A percentile compares a stretch with the other conserved stretches of the same genome.
These are phyloP conservation scores for Diplodia corticola DNA, from an alignment of 2,329 filamentous ascomycete species.

Conservation along the genomic window DNA sequence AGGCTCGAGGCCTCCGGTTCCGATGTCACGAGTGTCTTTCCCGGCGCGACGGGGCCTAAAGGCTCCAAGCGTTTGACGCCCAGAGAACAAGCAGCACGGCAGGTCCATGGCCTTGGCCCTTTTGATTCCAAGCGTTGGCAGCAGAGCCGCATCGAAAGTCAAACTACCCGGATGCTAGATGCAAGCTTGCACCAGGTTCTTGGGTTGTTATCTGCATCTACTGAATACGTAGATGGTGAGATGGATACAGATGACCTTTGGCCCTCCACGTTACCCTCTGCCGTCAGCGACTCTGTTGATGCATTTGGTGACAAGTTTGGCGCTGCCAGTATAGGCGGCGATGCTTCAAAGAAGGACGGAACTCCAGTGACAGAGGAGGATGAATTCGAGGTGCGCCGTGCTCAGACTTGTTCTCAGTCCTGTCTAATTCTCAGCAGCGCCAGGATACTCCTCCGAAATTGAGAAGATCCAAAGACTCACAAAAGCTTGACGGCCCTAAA, in stretches of 20 bases:
- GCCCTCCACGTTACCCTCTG: not conserved
- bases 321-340: not conserved
- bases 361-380: not conserved
- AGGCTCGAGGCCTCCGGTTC: constrained; percentile 58
- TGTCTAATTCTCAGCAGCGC: not conserved
- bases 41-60: constrained; percentile 51
- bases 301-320: not conserved
- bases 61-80: constrained; percentile 46
- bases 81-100: constrained; percentile 53
- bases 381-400: constrained; percentile 9
- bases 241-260: not conserved
- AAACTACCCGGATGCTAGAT: not conserved
- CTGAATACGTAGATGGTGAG: not conserved
- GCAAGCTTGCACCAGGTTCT: not conserved
- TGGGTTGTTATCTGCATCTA: not conserved
- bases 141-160: not conserved
- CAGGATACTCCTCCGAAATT: constrained; percentile 20
- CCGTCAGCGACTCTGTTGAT: not conserved
- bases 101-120: constrained; percentile 55
- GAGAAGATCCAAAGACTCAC: not conserved
- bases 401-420: not conserved
- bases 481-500: not conserved
- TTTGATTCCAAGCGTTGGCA: constrained; percentile 55
- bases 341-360: not conserved
- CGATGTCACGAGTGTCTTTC: constrained; percentile 59